Evolutionary conservation across 352 stramenopile species (phyloP).

Genomic region (Plasmopara viticola): DNA sequence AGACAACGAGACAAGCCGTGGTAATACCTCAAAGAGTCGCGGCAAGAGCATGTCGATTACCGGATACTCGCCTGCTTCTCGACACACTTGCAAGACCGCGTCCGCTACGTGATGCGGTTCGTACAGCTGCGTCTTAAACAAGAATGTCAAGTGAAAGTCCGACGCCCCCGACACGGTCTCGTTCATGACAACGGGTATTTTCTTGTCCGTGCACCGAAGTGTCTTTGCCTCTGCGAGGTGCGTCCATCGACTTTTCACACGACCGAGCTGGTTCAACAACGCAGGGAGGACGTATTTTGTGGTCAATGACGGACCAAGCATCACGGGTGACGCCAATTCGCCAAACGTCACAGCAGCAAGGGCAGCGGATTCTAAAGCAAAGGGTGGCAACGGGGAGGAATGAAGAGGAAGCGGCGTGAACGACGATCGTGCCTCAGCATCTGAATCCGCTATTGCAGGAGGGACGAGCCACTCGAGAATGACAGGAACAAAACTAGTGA

Average conservation of each 20-base stretch:
- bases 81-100: constrained; percentile 53
- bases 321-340: constrained; percentile 41
- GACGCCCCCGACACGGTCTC: constrained; percentile 17
- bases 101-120: constrained; percentile 64
- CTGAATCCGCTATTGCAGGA: constrained; percentile 8
- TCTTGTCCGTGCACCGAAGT: constrained; percentile 30
- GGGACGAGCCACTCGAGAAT: constrained; percentile 62
- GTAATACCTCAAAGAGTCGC: constrained; percentile 54
- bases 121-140: constrained; percentile 52
- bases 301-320: constrained; percentile 50
- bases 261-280: constrained; percentile 49
- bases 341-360: constrained; percentile 42
- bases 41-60: constrained; percentile 46
- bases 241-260: constrained; percentile 49
- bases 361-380: constrained; percentile 34
- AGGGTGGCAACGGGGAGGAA: constrained; percentile 21
- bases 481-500: constrained; percentile 53
- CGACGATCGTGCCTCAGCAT: constrained; percentile 11
- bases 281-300: constrained; percentile 56
- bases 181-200: constrained; percentile 12
- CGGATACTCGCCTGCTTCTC: constrained; percentile 44
- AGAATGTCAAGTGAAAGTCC: constrained; percentile 61
- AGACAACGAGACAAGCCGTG: constrained; percentile 40
- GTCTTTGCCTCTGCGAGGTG: constrained; percentile 39
- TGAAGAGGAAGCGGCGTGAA: constrained; percentile 12